Base-by-base conservation (phyloP, 352 stramenopile species). In the Pythium phragmiticola region DNA sequence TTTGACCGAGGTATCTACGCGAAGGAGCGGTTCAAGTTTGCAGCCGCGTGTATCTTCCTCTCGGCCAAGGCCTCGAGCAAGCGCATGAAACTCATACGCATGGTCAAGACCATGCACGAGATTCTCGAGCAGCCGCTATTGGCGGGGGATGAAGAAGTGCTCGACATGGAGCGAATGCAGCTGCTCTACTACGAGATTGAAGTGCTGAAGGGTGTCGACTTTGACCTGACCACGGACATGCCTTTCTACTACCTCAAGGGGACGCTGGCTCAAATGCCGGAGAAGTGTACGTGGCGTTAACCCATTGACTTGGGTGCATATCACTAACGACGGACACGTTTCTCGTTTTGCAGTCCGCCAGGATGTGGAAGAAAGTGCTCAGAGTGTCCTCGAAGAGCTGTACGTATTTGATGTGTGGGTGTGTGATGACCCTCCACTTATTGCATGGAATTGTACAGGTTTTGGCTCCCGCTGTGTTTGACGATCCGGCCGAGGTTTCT, bases 171-270 rank as follows among this genome's bases (percentile, higher is more conserved):
- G 66, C 86, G 86, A 16, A 76, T 95, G 66, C 86, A 93, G 57
- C 60, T 95, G 59, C 74, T 95, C 6, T 84, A 90, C 54, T 95
- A 93, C 72, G 86, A 95, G 59, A 90, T 92, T 42, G 75, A 93
- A 70, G 84, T 93, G 30, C 68, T 95, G 0, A 80, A 93, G 53
- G 86, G 82, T 16, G 88, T 95, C 53, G 73, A 90, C 37, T 93
- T 90, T 45, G 84, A 93, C 56, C 64, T 95, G 9, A 92, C 84
- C 13, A 88, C 68, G 8, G 86, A 93, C 21, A 76, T 95, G 62
- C 86, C 86, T 2, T 92, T 90, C 47, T 90, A 74, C 65, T 84
- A 84, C 47, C 60, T 95, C 34, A 80, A 82, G 21, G 69, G 63
- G 9, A 75, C 78, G 43, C 63, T 90, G 21, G 73, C 89, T 33